These are phyloP conservation scores for Boletus vinaceobasis DNA, from an alignment of 768 basidiomycete genomes.

Conservation along the genomic window DNA sequence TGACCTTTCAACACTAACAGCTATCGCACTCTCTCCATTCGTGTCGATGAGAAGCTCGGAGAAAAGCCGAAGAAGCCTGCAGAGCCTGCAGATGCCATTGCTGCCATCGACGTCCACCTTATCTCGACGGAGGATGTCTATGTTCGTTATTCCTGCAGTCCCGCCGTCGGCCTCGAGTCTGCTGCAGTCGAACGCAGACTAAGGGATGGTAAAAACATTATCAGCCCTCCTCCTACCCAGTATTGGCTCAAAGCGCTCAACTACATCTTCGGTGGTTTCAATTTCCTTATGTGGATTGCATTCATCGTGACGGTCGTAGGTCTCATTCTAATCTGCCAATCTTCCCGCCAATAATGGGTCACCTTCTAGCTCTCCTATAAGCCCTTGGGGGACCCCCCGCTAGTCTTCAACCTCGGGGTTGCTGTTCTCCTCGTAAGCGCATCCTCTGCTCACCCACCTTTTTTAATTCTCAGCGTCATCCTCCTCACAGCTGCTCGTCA, in stretches of 20 bases:
- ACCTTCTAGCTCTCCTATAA: slow-evolving; percentile 46
- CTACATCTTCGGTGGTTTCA: slow-evolving; percentile 59
- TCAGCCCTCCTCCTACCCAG: slow-evolving; percentile 47
- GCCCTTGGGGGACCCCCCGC: slow-evolving; percentile 45
- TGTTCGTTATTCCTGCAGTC: slow-evolving; percentile 42
- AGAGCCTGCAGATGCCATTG: slow-evolving; percentile 39
- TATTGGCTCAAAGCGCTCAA: slow-evolving; percentile 48
- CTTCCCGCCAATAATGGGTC: slow-evolving; percentile 9
- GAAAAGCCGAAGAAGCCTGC: slow-evolving; percentile 15
- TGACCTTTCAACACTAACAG: slow-evolving; percentile 13
- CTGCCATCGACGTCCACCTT: slow-evolving; percentile 48
- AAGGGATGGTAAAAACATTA: slow-evolving; percentile 44
- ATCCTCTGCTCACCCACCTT: slow-evolving; percentile 9
- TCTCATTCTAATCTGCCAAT: not conserved
- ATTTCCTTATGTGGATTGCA: slow-evolving; percentile 53
- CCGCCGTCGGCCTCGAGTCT: slow-evolving; percentile 45
- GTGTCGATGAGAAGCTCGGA: slow-evolving; percentile 33
- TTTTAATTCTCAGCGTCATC: slow-evolving; percentile 1
- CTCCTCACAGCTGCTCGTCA: slow-evolving; percentile 38
- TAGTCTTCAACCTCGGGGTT: slow-evolving; percentile 47
- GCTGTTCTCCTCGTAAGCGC: slow-evolving; percentile 45
- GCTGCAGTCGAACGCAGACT: slow-evolving; percentile 41
- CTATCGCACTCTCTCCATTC: slow-evolving; percentile 46
- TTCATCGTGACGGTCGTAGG: slow-evolving; percentile 46
- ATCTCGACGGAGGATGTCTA: slow-evolving; percentile 40